A percentile compares a stretch with the other conserved stretches of the same genome.
These are phyloP conservation scores for Shiraia sp. DNA, from an alignment of 2,329 filamentous ascomycete species.

Conservation along the genomic window DNA sequence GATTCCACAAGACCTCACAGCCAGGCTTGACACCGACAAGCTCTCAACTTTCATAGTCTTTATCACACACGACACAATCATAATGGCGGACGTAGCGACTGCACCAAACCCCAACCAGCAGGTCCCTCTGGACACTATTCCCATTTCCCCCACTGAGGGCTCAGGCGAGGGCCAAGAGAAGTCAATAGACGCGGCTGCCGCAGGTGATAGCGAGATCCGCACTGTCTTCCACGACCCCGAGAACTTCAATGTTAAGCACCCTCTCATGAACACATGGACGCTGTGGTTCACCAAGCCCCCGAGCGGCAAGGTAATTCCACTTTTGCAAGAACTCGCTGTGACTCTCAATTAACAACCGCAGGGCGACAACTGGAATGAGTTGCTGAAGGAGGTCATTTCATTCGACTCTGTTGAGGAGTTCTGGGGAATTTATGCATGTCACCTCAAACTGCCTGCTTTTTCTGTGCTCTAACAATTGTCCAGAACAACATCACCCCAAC, in stretches of 20 bases:
- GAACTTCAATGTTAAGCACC: constrained; percentile 99
- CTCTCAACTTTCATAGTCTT: neutral
- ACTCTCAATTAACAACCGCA: constrained; percentile 44
- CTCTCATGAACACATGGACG: constrained; percentile 96
- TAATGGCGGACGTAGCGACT: constrained; percentile 44
- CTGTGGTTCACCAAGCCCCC: constrained; percentile 99
- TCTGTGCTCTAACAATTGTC: constrained; percentile 14
- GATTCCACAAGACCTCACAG: constrained; percentile 8
- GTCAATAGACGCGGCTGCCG: constrained; percentile 46
- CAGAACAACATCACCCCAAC: constrained; percentile 99
- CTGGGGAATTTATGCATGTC: constrained; percentile 96
- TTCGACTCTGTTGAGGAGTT: constrained; percentile 99
- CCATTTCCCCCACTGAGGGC: constrained; percentile 56
- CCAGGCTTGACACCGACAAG: constrained; percentile 3
- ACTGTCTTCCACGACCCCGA: constrained; percentile 98
- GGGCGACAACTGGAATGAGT: constrained; percentile 98
- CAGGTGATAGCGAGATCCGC: constrained; percentile 63
- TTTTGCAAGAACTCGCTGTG: neutral
- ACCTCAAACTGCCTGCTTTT: neutral
- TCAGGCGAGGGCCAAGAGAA: constrained; percentile 47
- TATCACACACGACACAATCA: constrained; percentile 10
- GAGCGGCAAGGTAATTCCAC: constrained; percentile 76
- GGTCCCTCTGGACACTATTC: constrained; percentile 60
- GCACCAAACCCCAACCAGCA: constrained; percentile 50
- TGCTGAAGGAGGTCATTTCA: constrained; percentile 97